Evolutionary conservation across 2,329 filamentous ascomycete genomes (phyloP), one percentile per base, ranked within the genome.

Genomic region (Nigrospora osmanthi): DNA sequence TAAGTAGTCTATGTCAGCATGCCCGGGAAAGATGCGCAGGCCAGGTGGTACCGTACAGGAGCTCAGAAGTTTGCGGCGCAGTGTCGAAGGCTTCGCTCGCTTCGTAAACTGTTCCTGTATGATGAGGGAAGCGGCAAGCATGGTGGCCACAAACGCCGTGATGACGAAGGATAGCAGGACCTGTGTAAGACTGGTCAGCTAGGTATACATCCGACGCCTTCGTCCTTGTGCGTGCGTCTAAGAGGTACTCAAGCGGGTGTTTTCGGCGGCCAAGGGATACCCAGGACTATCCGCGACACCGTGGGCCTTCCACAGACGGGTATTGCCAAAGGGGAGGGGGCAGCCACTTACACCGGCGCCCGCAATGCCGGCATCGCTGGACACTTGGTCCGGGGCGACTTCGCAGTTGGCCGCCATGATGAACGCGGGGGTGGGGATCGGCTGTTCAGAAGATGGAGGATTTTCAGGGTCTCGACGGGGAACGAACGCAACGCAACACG

Each of bases 131-230:
- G 70, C 66, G 49, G 72, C 75, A 47, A 84, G 65, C 44, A 72
- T 47, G 45, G 84, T 66, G 30, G 80, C 72, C 43, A 83, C 57
- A 44, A 64, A 66, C 43, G 81, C 81, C 6, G 80, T 83, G 49
- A 83, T 73, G 57, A 83, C 80, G 63, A 83, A 85, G 39, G 80
- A 83, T 50, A 85, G 70, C 31, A 85, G 68, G 48, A 81, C 73
- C 75, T 80, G 46, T 14, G 17, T 33, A 23, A 23, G 42, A 34
- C 35, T 19, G 14, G 3, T 13, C 13, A n/a, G 38, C 13, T 17
- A n/a, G 38, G 4, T 17, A 30, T 13, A 2, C 12, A 4, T 11
- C 4, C 14, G 19, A 28, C 4, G 14, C 10, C 9, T 30, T n/a
- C 11, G 19, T 30, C 23, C 2, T 31, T 6, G 28, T 12, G 12